Percentiles rank a stretch among this genome's conserved stretches.
phyloP scores from a whole-genome alignment of 345 rosid species.

The Chamaenerion angustifolium region DNA sequence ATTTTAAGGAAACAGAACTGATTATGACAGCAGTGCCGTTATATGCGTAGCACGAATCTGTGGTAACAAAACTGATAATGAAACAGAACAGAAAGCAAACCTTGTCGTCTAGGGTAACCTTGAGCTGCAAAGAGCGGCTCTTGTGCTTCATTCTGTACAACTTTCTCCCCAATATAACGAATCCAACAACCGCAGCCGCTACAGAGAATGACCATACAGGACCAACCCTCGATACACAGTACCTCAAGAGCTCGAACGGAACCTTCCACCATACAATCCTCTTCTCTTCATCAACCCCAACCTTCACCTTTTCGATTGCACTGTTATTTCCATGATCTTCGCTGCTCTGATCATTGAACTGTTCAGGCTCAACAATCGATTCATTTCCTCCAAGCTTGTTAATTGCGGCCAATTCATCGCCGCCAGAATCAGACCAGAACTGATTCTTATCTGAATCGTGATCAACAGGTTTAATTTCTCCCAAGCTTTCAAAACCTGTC shows the following conservation, averaged over 20 bases:
- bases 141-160: slow-evolving; percentile 73
- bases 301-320: slow-evolving; percentile 12
- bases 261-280: slow-evolving; percentile 73
- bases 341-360: slow-evolving; percentile 1
- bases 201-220: slow-evolving; percentile 86
- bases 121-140: slow-evolving; percentile 55
- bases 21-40: too few species aligned
- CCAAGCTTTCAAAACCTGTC: slow-evolving; percentile 10
- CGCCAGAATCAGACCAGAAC: slow-evolving; percentile 32
- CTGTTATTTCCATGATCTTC: slow-evolving; percentile 4
- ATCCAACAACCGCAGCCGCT: slow-evolving; percentile 82
- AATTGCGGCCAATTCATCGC: slow-evolving; percentile 16
- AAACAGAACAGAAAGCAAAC: slow-evolving; percentile 20
- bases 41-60: too few species aligned
- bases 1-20: too few species aligned
- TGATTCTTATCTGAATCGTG: slow-evolving; percentile 13
- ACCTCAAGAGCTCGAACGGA: slow-evolving; percentile 68
- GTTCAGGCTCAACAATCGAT: slow-evolving; percentile 8
- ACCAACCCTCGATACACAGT: slow-evolving; percentile 53
- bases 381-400: slow-evolving; percentile 13
- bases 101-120: slow-evolving; percentile 84
- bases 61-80: not conserved
- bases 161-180: slow-evolving; percentile 62
- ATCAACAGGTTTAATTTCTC: slow-evolving; percentile 17
- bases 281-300: slow-evolving; percentile 28